Conservation (phyloP, 305 asterid genomes). For the Euphrasia arctica region DNA sequence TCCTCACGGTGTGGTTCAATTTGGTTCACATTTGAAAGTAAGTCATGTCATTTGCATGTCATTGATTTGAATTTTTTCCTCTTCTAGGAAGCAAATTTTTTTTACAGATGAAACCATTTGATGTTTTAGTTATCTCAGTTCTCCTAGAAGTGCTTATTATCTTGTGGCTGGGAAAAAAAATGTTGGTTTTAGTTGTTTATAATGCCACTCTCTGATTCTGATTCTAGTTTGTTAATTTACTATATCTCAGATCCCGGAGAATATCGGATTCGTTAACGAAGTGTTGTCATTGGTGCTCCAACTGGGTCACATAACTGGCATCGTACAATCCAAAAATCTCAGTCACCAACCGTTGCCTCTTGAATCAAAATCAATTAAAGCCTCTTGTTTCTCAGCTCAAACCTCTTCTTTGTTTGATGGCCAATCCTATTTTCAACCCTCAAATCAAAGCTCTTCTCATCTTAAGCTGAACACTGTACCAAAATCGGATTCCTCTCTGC, state of each 20-base stretch:
- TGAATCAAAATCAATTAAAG: conserved; percentile 1
- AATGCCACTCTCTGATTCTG: background rate
- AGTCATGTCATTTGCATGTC: conserved; percentile 24
- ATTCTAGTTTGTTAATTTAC: conserved; percentile 12
- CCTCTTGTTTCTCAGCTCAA: conserved; percentile 30
- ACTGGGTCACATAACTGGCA: conserved; percentile 51
- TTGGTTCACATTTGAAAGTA: conserved; percentile 61
- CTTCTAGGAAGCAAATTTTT: too few relatives aligned
- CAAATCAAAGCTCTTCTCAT: background rate
- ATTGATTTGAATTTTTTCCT: background rate
- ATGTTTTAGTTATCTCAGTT: background rate
- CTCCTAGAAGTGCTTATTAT: background rate
- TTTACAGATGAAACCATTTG: background rate
- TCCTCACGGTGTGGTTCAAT: conserved; percentile 80
- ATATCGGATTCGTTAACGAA: conserved; percentile 50
- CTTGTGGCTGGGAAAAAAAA: background rate
- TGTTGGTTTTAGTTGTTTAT: background rate
- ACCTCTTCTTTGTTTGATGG: conserved; percentile 17
- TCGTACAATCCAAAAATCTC: conserved; percentile 40
- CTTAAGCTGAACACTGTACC: conserved; percentile 18
- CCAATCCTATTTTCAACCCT: conserved; percentile 25
- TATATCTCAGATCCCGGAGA: conserved; percentile 53
- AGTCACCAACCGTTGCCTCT: conserved; percentile 12
- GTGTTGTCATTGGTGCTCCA: conserved; percentile 48
- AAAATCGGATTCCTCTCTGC: conserved; percentile 26